A percentile compares a stretch with the other conserved stretches of the same genome.
Evolutionary conservation across 2,329 filamentous ascomycete genomes (phyloP).

Genomic region (Elsinoe arachidis): DNA sequence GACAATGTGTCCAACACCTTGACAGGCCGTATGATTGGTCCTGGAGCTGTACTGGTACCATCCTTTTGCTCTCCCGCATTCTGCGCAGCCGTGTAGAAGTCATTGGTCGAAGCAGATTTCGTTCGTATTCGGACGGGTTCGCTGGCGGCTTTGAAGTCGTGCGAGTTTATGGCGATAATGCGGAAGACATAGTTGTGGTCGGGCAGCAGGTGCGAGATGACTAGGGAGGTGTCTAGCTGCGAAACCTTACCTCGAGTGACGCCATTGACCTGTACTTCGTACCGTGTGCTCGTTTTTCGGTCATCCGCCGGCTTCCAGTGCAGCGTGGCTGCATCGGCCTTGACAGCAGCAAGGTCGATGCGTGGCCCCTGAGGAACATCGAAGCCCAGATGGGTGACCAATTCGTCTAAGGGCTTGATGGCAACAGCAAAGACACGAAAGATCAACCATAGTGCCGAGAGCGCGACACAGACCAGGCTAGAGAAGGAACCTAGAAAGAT

Average conservation of each 20-base stretch:
- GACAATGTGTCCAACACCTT: constrained; percentile 13
- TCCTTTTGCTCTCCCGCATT: constrained; percentile 41
- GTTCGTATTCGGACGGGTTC: constrained; percentile 77
- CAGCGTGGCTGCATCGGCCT: constrained; percentile 74
- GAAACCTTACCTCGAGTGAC: constrained; percentile 71
- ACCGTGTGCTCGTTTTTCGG: constrained; percentile 64
- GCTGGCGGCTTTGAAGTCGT: constrained; percentile 88
- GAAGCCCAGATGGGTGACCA: constrained; percentile 84
- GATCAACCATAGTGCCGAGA: constrained; percentile 53
- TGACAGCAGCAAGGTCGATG: constrained; percentile 83
- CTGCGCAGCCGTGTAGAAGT: constrained; percentile 37
- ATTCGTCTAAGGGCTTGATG: constrained; percentile 79
- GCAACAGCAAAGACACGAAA: constrained; percentile 82
- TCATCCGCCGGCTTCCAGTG: constrained; percentile 61
- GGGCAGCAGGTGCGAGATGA: constrained; percentile 77
- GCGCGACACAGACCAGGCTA: constrained; percentile 3
- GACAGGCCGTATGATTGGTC: constrained; percentile 15
- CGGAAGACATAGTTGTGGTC: constrained; percentile 88
- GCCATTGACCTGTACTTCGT: constrained; percentile 88
- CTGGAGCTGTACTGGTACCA: constrained; percentile 19
- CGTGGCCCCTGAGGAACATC: constrained; percentile 86
- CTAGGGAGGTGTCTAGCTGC: constrained; percentile 75
- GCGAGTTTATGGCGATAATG: constrained; percentile 81
- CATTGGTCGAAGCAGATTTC: constrained; percentile 33
- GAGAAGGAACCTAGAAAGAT: constrained; percentile 9